Base-by-base conservation (phyloP, 73 alveolate genomes). In the Paramecium caudatum region DNA sequence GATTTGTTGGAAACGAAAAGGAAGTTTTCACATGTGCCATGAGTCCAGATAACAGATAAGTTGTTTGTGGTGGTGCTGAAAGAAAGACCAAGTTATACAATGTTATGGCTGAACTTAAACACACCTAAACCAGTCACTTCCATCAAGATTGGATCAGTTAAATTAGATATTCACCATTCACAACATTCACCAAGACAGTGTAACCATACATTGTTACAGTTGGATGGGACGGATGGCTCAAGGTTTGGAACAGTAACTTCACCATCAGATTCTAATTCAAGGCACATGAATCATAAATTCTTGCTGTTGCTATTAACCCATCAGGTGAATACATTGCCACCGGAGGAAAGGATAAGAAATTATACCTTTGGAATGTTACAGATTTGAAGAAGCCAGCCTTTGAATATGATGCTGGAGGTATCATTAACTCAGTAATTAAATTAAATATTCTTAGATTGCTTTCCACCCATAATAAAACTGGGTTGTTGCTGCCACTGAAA, bases 291-390 rank as follows among this genome's bases (percentile, higher is more conserved):
- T 81, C 94, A 48, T 92, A 93, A 49, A 92, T 95, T 43, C 82
- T 91, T 92, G 47, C 93, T 36, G 74, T 95, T 36, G 94, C 94
- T 46, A 93, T 95, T 93, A 92, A 95, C 91, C 94, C 94, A 82
- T 92, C 91, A 62, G 91, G 95, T 63, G 84, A 80, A 70, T 95
- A 94, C 87, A 91, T 97, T 82, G 99, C 99, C 30, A 91, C 98
- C 46, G 99, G 99, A 46, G 99, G 99, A 7, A 96, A 95, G 82
- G 99, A 97, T 95, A 98, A 98, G 19, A 96, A 94, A 91, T 92
- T 95, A 91, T 95, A 95, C 93, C 82, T 97, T 82, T 97, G 98
- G 98, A 94, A 97, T 92, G 90, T 96, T 92, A 95, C 96, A 34
- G 94, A 95, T 81, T 78, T 86, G 86, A 63, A 70, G 74, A 62